phyloP scores from a whole-genome alignment of 2,329 filamentous ascomycete species.

The Sporothrix schenckii region DNA sequence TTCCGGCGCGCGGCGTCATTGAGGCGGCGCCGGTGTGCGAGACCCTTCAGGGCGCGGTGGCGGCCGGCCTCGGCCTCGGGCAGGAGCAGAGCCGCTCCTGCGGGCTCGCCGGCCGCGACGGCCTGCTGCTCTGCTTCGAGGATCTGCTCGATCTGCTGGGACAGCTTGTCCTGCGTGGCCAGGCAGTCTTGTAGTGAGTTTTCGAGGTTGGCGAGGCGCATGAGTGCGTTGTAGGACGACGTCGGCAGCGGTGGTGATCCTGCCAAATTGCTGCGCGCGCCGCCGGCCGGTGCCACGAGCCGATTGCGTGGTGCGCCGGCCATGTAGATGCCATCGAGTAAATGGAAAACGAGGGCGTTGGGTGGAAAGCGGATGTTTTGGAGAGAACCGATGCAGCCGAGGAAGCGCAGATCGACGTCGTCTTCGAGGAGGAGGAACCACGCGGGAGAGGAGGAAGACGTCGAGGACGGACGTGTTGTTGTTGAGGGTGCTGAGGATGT shows the following conservation, averaged over 20 bases:
- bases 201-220: slow-evolving; percentile 85
- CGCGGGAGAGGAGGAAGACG: slow-evolving; percentile 40
- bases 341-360: slow-evolving; percentile 68
- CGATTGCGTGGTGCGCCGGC: slow-evolving; percentile 42
- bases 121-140: slow-evolving; percentile 44
- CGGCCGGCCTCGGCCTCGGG: slow-evolving; percentile 56
- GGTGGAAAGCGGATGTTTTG: slow-evolving; percentile 68
- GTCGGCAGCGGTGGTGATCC: slow-evolving; percentile 59
- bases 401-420: slow-evolving; percentile 66
- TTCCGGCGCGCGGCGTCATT: slow-evolving; percentile 64
- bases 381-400: slow-evolving; percentile 79
- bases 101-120: neutral
- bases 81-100: slow-evolving; percentile 46
- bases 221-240: slow-evolving; percentile 83
- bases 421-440: slow-evolving; percentile 71
- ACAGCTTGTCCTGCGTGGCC: slow-evolving; percentile 71
- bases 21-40: slow-evolving; percentile 66
- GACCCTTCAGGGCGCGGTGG: slow-evolving; percentile 54
- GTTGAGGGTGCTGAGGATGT: neutral
- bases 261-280: slow-evolving; percentile 51
- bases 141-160: slow-evolving; percentile 73
- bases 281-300: neutral
- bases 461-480: neutral
- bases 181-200: slow-evolving; percentile 90
- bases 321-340: slow-evolving; percentile 33